phyloP scores from a whole-genome alignment of 306 rosid species.

The Medicago lupulina region DNA sequence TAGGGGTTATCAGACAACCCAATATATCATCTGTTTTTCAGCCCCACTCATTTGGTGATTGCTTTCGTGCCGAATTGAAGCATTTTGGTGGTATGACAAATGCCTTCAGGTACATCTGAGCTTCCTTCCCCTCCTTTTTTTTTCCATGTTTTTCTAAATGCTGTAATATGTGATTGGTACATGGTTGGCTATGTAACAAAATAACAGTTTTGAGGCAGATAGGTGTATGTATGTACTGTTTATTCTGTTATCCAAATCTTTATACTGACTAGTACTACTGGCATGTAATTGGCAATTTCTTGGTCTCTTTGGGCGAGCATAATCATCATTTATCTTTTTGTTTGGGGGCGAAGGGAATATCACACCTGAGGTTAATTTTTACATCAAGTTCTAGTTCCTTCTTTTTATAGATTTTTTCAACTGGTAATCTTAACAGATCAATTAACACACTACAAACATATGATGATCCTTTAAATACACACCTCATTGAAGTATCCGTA shows the following conservation, averaged over 20 bases:
- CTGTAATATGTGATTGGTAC: background rate
- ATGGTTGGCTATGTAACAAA: constrained; percentile 3
- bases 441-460: constrained; percentile 2
- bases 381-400: background rate
- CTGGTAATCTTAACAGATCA: background rate
- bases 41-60: background rate
- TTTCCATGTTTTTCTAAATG: background rate
- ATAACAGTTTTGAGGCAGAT: constrained; percentile 33
- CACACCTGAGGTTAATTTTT: constrained; percentile 4
- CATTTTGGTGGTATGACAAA: constrained; percentile 12
- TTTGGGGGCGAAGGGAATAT: background rate
- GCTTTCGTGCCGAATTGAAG: constrained; percentile 3
- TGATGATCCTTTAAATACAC: background rate
- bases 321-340: background rate
- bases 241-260: constrained; percentile 25
- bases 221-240: constrained; percentile 5
- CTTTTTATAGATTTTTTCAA: background rate
- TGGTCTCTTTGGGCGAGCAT: background rate
- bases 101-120: constrained; percentile 39
- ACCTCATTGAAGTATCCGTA: constrained; percentile 1
- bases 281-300: background rate
- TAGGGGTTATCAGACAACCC: constrained; percentile 32
- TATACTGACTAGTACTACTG: background rate
- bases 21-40: constrained; percentile 19
- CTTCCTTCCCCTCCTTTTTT: background rate